Conservation (phyloP, 2,329 filamentous ascomycete species). For the Botrytis cinerea region DNA sequence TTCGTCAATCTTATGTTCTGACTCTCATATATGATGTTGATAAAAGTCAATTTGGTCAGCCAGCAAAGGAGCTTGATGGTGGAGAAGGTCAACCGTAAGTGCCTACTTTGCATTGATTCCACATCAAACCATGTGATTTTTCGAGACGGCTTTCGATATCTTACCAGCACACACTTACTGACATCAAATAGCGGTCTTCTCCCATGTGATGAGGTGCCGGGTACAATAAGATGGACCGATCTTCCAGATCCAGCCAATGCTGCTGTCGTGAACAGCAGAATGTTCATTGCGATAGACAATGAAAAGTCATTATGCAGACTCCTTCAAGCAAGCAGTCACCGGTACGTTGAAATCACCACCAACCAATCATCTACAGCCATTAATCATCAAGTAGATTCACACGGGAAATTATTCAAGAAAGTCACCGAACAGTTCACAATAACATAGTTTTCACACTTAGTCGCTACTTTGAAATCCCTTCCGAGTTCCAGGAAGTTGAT, state of each 20-base stretch:
- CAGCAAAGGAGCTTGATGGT: constrained; percentile 31
- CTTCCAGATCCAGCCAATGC: constrained; percentile 54
- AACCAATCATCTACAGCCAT: neutral
- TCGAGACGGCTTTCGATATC: neutral
- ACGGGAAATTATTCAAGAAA: constrained; percentile 34
- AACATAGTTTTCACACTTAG: constrained; percentile 38
- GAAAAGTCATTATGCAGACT: constrained; percentile 49
- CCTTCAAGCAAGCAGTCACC: constrained; percentile 55
- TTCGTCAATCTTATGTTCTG: constrained; percentile 58
- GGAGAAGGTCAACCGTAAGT: constrained; percentile 29
- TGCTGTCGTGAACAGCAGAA: constrained; percentile 38
- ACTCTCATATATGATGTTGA: constrained; percentile 57
- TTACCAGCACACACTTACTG: neutral
- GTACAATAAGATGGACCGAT: constrained; percentile 59
- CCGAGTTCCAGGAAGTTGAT: constrained; percentile 27
- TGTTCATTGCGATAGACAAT: constrained; percentile 37
- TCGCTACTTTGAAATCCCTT: constrained; percentile 35
- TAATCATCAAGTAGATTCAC: constrained; percentile 34
- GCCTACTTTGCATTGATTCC: neutral
- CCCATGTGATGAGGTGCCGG: constrained; percentile 45
- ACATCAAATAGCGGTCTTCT: constrained; percentile 1
- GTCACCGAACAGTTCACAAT: constrained; percentile 37
- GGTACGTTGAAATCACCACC: constrained; percentile 44
- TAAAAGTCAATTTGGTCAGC: constrained; percentile 50
- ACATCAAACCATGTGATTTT: neutral